Conservation (phyloP, 345 rosid species). For the Firmiana major region DNA sequence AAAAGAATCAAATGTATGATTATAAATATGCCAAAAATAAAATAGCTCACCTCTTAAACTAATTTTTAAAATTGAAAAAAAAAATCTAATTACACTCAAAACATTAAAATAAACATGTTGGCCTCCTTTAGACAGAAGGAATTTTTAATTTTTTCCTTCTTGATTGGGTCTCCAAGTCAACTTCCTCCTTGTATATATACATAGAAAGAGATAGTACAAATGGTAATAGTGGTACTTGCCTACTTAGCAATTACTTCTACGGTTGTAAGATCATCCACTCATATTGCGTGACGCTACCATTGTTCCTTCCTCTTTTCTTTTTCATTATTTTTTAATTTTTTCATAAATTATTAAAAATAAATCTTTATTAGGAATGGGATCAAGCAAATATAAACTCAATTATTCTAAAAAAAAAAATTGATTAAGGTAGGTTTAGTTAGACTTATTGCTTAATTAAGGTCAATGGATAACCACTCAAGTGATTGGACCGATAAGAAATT, state of each 20-base stretch:
- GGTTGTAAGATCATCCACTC: not conserved
- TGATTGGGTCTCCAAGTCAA: not conserved
- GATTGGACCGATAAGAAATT: not conserved
- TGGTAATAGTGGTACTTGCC: too few species aligned
- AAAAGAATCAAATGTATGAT: too few species aligned
- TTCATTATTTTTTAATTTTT: too few species aligned
- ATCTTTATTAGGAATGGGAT: not conserved
- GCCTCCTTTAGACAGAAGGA: not conserved
- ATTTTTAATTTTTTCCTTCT: not conserved
- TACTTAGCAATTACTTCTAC: not conserved
- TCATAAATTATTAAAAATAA: too few species aligned
- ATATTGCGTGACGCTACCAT: not conserved
- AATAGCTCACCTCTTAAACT: too few species aligned
- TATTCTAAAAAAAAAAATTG: not conserved
- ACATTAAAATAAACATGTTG: not conserved
- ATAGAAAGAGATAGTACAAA: too few species aligned
- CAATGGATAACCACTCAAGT: not conserved
- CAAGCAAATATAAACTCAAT: not conserved
- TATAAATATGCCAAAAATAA: too few species aligned
- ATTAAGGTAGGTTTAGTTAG: not conserved
- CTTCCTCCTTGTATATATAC: too few species aligned
- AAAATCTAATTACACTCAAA: too few species aligned
- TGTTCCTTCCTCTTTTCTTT: not conserved
- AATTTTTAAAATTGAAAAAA: too few species aligned
- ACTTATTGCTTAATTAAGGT: too few species aligned